Evolutionary conservation across 805 yeast species (phyloP), one percentile per base, ranked within the genome.

Genomic region (Yamadazyma laniorum): DNA sequence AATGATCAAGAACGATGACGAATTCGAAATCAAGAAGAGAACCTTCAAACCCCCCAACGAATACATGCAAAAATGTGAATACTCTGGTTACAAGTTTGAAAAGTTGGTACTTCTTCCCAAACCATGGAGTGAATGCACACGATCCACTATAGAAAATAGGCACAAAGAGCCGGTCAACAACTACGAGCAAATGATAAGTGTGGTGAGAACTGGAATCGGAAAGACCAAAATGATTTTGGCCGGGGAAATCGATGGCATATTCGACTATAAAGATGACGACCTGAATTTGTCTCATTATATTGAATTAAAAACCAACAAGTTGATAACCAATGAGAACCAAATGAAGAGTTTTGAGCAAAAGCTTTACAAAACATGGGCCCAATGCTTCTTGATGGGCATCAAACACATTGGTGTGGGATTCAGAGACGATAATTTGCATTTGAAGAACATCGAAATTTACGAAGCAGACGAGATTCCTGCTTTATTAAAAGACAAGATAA

Each of bases 181-280:
- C 53, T 79, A 79, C 33, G 88, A 82, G 50, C 95, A 91, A 61
- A 89, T 79, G 54, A 68, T 83, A 32, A 74, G 87, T 0, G 82
- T 91, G n/a, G 90, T 90, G 5, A 74, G 76, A 49, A 82, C 96
- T 0, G 95, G 95, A 2, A 79, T 91, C 12, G 96, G 96, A 6
- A 74, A 72, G 32, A 73, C 79, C 14, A 77, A 75, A 45, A 61
- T 88, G 30, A 58, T 86, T 5, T 59, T 89, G 31, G 95, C 89
- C 1, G 96, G 96, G 2, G 98, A 93, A 63, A 86, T 91, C 15
- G 98, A 91, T 60, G 84, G 96, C 57, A 82, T 84, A 8, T 84
- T 82, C 74, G 96, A 89, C 57, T 87, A 77, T 51, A 75, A 80
- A 47, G 57, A 30, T 41, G 43, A 38, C 4, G 77, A 76, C 43